Conservation (phyloP, 768 basidiomycete species). For the Trametes sanguinea region DNA sequence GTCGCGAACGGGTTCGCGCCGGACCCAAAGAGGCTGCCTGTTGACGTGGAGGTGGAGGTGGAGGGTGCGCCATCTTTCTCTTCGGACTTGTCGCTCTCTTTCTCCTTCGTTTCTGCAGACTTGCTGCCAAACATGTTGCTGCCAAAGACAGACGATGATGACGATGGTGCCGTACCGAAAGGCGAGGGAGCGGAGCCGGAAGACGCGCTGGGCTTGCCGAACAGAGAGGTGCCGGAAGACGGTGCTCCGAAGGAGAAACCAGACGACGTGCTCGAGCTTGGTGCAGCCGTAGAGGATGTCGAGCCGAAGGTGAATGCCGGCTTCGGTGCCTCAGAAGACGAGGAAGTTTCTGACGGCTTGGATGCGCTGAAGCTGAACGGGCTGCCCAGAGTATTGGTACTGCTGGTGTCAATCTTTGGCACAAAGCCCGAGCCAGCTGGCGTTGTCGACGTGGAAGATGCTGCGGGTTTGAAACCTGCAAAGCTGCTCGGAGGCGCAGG, state of each 20-base stretch:
- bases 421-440: constrained; percentile 9
- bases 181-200: constrained; percentile 3
- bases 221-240: constrained; percentile 3
- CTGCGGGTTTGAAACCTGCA: constrained; percentile 36
- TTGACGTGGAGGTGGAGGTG: not conserved
- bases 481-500: constrained; percentile 45
- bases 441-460: constrained; percentile 15
- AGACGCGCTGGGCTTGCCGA: constrained; percentile 2
- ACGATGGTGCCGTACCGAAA: constrained; percentile 12
- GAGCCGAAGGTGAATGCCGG: constrained; percentile 33
- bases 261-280: constrained; percentile 11
- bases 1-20: constrained; percentile 2
- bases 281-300: constrained; percentile 4
- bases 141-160: constrained; percentile 14
- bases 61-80: not conserved
- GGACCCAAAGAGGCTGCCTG: constrained; percentile 19
- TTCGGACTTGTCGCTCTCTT: constrained; percentile 6
- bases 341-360: constrained; percentile 2
- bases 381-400: constrained; percentile 10
- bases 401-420: constrained; percentile 8
- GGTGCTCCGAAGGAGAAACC: constrained; percentile 15
- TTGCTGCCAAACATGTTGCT: constrained; percentile 14
- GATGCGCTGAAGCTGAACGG: constrained; percentile 18
- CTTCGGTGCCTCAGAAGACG: constrained; percentile 30
- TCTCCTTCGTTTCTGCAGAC: constrained; percentile 16